Evolutionary conservation across 345 rosid species (phyloP).

Genomic region (Erucastrum elatum): DNA sequence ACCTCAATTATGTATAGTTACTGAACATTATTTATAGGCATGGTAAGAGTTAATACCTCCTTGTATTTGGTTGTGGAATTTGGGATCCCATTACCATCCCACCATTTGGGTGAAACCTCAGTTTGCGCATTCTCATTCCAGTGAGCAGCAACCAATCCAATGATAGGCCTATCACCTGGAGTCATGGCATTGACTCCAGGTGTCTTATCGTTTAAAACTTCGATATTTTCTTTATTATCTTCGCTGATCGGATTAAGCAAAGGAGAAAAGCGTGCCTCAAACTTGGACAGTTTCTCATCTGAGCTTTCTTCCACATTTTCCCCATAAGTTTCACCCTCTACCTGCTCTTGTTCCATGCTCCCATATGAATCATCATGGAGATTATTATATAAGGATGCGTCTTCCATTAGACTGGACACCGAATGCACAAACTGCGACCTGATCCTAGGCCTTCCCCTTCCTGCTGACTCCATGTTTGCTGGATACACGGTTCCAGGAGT

Average conservation of each 20-base stretch:
- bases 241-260: conserved; percentile 24
- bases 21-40: neutral
- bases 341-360: neutral
- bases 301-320: neutral
- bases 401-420: conserved; percentile 48
- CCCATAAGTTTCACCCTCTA: neutral
- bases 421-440: conserved; percentile 82
- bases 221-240: conserved; percentile 5
- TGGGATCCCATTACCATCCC: conserved; percentile 99
- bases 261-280: conserved; percentile 60
- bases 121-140: conserved; percentile 67
- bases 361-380: neutral
- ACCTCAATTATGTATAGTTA: neutral
- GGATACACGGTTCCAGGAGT: conserved; percentile 93
- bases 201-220: conserved; percentile 12
- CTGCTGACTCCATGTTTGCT: conserved; percentile 47
- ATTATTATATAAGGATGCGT: conserved; percentile 53
- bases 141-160: conserved; percentile 86
- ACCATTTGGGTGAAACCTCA: conserved; percentile 66
- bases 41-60: conserved; percentile 52
- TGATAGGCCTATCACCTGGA: conserved; percentile 82
- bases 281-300: conserved; percentile 22
- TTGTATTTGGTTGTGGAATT: conserved; percentile 93
- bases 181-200: conserved; percentile 43
- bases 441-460: conserved; percentile 54